Percentiles rank a stretch among this genome's conserved stretches.
Conservation (phyloP, 1,284 basidiomycete species). For the Anthracocystis walkeri region DNA sequence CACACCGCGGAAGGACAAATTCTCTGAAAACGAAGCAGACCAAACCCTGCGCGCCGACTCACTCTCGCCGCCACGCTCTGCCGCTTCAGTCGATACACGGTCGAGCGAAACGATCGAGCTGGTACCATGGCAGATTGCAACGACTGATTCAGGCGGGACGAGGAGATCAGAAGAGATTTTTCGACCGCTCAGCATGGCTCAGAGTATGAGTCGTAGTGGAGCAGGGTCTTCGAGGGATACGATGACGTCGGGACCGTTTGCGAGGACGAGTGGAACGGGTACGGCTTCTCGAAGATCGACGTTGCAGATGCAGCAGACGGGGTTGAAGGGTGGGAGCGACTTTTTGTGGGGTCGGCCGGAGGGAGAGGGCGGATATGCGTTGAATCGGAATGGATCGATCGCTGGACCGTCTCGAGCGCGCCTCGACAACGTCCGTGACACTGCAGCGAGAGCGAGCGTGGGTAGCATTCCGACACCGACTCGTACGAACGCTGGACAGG, state of each 20-base stretch:
- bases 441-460: too few species aligned
- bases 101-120: slow-evolving; percentile 36
- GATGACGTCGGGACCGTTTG: neutral
- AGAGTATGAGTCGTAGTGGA: slow-evolving; percentile 1
- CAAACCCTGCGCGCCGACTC: slow-evolving; percentile 16
- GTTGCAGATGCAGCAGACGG: slow-evolving; percentile 6
- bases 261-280: neutral
- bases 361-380: neutral
- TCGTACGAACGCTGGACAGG: neutral
- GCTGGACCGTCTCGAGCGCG: neutral
- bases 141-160: slow-evolving; percentile 5
- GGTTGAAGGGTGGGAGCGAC: slow-evolving; percentile 13
- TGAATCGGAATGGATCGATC: neutral
- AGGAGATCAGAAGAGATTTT: slow-evolving; percentile 38
- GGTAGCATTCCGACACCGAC: too few species aligned
- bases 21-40: neutral
- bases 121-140: slow-evolving; percentile 38
- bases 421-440: neutral
- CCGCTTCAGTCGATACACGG: slow-evolving; percentile 9
- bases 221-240: slow-evolving; percentile 17
- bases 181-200: slow-evolving; percentile 21
- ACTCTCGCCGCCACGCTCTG: slow-evolving; percentile 8
- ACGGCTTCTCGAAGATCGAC: neutral
- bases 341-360: slow-evolving; percentile 10
- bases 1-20: slow-evolving; percentile 5